Conservation (phyloP, 1,284 basidiomycete genomes). For the Laetiporus sulphureus region DNA sequence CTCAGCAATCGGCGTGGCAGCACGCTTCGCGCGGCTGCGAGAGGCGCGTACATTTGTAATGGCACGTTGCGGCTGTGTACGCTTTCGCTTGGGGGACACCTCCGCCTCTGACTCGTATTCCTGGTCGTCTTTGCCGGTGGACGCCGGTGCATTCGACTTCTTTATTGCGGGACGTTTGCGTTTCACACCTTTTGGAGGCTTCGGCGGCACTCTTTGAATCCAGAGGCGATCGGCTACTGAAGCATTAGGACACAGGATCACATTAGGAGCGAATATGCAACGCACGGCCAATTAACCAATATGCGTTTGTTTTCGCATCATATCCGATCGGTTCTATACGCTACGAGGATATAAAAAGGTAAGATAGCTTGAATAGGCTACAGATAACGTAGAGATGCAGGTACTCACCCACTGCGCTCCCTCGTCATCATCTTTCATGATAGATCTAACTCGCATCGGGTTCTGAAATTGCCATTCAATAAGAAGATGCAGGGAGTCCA, state of each 20-base stretch:
- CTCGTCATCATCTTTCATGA: constrained; percentile 77
- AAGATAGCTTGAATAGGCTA: too few species aligned
- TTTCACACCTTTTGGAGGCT: constrained; percentile 43
- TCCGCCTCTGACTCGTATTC: constrained; percentile 21
- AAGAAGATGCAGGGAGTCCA: constrained; percentile 70
- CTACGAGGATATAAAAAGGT: constrained; percentile 29
- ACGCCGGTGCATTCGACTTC: constrained; percentile 11
- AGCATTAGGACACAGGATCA: constrained; percentile 5
- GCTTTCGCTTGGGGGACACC: constrained; percentile 22
- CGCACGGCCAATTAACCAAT: constrained; percentile 82
- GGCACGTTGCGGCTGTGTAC: constrained; percentile 7
- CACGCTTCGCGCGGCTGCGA: constrained; percentile 23
- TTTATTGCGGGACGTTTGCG: constrained; percentile 39
- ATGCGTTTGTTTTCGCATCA: constrained; percentile 76
- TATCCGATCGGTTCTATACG: constrained; percentile 85
- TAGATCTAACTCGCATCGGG: constrained; percentile 50
- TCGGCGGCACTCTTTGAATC: constrained; percentile 71
- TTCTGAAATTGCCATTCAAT: constrained; percentile 82
- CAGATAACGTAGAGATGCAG: not conserved
- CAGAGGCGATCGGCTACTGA: constrained; percentile 70
- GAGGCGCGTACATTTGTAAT: constrained; percentile 12
- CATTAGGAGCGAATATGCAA: constrained; percentile 3
- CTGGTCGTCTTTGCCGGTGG: constrained; percentile 14
- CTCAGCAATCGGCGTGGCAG: constrained; percentile 18
- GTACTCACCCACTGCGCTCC: constrained; percentile 63